Evolutionary conservation across 2,329 filamentous ascomycete genomes (phyloP).

Genomic region (Aureobasidium sp.): DNA sequence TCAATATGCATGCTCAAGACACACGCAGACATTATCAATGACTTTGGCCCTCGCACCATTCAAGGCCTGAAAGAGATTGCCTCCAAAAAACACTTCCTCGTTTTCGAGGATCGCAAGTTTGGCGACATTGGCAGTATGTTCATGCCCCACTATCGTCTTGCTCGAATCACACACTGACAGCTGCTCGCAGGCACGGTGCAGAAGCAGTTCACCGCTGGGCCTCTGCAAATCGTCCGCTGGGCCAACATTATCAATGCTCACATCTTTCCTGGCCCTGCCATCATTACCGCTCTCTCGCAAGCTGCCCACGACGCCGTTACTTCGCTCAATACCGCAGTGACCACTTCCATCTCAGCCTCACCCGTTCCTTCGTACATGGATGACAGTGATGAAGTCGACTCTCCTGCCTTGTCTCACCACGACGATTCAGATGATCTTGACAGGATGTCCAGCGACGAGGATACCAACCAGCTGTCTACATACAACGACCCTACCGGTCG

Average conservation of each 20-base stretch:
- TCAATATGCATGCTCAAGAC: conserved; percentile 53
- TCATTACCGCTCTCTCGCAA: conserved; percentile 41
- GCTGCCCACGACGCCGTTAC: conserved; percentile 39
- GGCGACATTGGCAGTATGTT: conserved; percentile 46
- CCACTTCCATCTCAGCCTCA: conserved; percentile 41
- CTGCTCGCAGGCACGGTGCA: conserved; percentile 39
- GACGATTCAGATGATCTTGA: conserved; percentile 31
- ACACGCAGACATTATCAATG: conserved; percentile 52
- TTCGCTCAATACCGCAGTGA: conserved; percentile 42
- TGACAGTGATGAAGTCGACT: conserved; percentile 29
- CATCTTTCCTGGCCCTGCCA: conserved; percentile 43
- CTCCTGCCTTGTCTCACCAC: conserved; percentile 15
- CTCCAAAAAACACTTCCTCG: conserved; percentile 40
- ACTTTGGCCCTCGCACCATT: conserved; percentile 50
- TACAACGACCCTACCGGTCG: conserved; percentile 42
- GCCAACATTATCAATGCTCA: conserved; percentile 45
- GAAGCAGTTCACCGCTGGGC: conserved; percentile 44
- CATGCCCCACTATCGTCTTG: not conserved
- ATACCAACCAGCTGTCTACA: conserved; percentile 14
- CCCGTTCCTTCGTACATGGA: conserved; percentile 35
- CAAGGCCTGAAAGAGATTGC: conserved; percentile 39
- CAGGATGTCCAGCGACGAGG: conserved; percentile 15
- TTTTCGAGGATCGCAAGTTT: conserved; percentile 49
- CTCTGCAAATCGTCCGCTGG: conserved; percentile 43
- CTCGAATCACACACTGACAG: not conserved